phyloP scores from a whole-genome alignment of 192 early-diverging fungal species.

The Umbelopsis sp. region DNA sequence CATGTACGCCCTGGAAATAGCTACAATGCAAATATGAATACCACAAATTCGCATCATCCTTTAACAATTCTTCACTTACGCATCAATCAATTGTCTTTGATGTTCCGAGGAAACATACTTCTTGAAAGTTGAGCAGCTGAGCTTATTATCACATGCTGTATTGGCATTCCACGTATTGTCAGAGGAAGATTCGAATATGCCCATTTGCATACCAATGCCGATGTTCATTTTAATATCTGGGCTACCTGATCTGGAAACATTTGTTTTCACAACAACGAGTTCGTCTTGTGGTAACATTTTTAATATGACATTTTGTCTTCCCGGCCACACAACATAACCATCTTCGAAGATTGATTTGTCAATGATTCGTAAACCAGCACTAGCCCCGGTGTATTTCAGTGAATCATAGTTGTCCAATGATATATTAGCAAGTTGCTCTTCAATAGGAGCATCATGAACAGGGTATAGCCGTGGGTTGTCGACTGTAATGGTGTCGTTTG shows the following conservation, averaged over 20 bases:
- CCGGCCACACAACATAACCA: constrained; percentile 32
- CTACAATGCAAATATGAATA: constrained; percentile 26
- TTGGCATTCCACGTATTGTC: background rate
- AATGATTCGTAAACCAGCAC: constrained; percentile 34
- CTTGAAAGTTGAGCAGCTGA: background rate
- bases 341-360: constrained; percentile 34
- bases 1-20: constrained; percentile 37
- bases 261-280: constrained; percentile 33
- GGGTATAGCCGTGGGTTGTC: no score
- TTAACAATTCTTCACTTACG: background rate
- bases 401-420: constrained; percentile 37
- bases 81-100: background rate
- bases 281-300: constrained; percentile 33
- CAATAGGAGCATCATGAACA: background rate
- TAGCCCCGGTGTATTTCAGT: constrained; percentile 31
- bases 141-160: background rate
- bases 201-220: constrained; percentile 28
- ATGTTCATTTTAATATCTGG: constrained; percentile 27
- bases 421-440: constrained; percentile 26
- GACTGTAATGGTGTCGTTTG: no score
- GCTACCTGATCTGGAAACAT: constrained; percentile 26
- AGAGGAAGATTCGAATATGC: constrained; percentile 18
- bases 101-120: background rate
- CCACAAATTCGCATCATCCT: background rate
- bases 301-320: constrained; percentile 30